These are phyloP conservation scores for Heritiera fomes DNA, from an alignment of 345 rosid species.

Conservation along the genomic window DNA sequence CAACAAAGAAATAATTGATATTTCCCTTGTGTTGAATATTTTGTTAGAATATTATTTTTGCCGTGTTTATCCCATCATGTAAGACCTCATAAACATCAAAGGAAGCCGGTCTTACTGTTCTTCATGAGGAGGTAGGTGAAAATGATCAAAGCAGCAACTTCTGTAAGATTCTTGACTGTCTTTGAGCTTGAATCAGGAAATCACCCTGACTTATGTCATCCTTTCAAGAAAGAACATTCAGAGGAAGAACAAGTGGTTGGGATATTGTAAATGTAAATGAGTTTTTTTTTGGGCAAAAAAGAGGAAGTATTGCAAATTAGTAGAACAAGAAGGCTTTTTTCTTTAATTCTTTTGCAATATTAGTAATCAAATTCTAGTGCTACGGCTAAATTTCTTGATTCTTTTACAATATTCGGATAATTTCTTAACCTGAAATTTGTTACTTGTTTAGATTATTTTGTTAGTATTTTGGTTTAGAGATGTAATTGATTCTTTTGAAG, in stretches of 20 bases:
- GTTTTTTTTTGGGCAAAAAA: too few relatives aligned
- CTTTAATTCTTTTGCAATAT: neutral
- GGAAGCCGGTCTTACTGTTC: too few relatives aligned
- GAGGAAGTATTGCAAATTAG: too few relatives aligned
- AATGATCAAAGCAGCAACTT: neutral
- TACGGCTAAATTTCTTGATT: too few relatives aligned
- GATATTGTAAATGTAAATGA: neutral
- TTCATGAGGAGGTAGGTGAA: neutral
- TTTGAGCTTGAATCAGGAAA: neutral
- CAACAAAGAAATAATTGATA: too few relatives aligned
- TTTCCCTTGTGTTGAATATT: too few relatives aligned
- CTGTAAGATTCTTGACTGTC: neutral
- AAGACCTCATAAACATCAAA: too few relatives aligned
- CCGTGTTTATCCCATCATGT: too few relatives aligned
- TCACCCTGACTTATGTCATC: conserved; percentile 5
- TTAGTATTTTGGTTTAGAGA: neutral
- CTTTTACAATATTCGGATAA: too few relatives aligned
- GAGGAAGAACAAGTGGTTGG: neutral
- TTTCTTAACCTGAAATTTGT: neutral
- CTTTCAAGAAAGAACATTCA: conserved; percentile 3
- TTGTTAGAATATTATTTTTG: too few relatives aligned
- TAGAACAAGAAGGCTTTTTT: too few relatives aligned
- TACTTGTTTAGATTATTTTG: neutral
- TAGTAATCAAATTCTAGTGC: too few relatives aligned
- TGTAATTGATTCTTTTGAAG: neutral